Evolutionary conservation across 495 filamentous ascomycete species (phyloP).

Genomic region (Pseudomonodictys pantanalensis): DNA sequence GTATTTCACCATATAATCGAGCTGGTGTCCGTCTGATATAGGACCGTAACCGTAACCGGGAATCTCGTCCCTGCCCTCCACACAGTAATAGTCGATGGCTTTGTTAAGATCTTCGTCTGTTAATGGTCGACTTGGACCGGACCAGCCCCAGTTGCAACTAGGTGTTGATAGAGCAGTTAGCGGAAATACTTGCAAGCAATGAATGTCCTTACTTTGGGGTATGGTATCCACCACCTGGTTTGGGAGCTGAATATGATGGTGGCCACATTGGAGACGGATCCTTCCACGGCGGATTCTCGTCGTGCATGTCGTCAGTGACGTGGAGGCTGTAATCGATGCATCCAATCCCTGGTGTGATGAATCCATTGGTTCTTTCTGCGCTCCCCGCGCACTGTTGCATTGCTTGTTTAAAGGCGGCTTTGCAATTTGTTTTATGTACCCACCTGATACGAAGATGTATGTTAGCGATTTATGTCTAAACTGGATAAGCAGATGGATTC

Average conservation of each 20-base stretch:
- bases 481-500: too few species aligned
- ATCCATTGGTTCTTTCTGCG: not conserved
- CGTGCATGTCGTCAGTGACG: not conserved
- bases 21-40: too few species aligned
- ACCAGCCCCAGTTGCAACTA: not conserved
- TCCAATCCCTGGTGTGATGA: not conserved
- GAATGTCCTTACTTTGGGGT: not conserved
- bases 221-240: not conserved
- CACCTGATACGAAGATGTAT: too few species aligned
- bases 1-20: not conserved
- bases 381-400: not conserved
- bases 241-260: not conserved
- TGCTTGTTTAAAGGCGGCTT: not conserved
- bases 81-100: not conserved
- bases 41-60: not conserved
- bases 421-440: not conserved
- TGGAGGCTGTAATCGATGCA: not conserved
- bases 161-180: not conserved
- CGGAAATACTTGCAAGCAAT: not conserved
- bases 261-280: not conserved
- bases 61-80: not conserved
- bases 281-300: not conserved
- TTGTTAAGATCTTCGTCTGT: not conserved
- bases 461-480: too few species aligned
- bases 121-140: not conserved